Percentiles rank a stretch among this genome's conserved stretches.
phyloP scores from a whole-genome alignment of 2,329 filamentous ascomycete genomes.

The Colletotrichum paranaense region DNA sequence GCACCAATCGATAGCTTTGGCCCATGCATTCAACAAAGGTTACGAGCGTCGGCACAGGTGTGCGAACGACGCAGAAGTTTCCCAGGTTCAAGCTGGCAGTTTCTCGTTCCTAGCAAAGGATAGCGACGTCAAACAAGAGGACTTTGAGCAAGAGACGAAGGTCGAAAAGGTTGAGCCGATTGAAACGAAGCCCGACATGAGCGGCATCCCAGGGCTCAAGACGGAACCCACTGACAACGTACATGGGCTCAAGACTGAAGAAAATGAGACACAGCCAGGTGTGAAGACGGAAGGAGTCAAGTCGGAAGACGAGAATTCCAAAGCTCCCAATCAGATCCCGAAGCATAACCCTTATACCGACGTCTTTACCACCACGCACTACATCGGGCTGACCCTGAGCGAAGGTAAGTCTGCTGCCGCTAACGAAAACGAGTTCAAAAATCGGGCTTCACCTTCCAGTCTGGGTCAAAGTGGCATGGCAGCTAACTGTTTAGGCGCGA shows the following conservation, averaged over 20 bases:
- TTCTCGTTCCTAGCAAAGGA: slow-evolving; percentile 57
- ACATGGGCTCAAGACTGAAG: neutral
- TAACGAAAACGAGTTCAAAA: slow-evolving; percentile 31
- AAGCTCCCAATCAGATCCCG: slow-evolving; percentile 5
- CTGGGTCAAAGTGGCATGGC: neutral
- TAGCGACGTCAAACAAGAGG: slow-evolving; percentile 42
- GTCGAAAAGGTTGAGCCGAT: neutral
- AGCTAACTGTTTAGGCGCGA: slow-evolving; percentile 65
- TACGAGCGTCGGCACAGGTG: slow-evolving; percentile 85
- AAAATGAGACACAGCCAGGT: slow-evolving; percentile 21
- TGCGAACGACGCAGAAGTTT: slow-evolving; percentile 63
- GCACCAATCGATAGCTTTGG: slow-evolving; percentile 82
- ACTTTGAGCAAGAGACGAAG: slow-evolving; percentile 28
- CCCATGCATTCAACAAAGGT: slow-evolving; percentile 92
- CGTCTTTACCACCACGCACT: slow-evolving; percentile 92
- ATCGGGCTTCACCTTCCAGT: neutral
- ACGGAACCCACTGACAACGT: slow-evolving; percentile 42
- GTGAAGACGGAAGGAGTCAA: slow-evolving; percentile 20
- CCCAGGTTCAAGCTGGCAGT: slow-evolving; percentile 65
- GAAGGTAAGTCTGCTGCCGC: slow-evolving; percentile 68
- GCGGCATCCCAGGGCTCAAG: slow-evolving; percentile 40
- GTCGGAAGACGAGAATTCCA: slow-evolving; percentile 34
- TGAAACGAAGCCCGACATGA: slow-evolving; percentile 30
- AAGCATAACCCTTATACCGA: slow-evolving; percentile 41
- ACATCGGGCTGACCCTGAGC: slow-evolving; percentile 86